phyloP scores from a whole-genome alignment of 192 early-diverging fungal species.

The Entrophospora sp. region DNA sequence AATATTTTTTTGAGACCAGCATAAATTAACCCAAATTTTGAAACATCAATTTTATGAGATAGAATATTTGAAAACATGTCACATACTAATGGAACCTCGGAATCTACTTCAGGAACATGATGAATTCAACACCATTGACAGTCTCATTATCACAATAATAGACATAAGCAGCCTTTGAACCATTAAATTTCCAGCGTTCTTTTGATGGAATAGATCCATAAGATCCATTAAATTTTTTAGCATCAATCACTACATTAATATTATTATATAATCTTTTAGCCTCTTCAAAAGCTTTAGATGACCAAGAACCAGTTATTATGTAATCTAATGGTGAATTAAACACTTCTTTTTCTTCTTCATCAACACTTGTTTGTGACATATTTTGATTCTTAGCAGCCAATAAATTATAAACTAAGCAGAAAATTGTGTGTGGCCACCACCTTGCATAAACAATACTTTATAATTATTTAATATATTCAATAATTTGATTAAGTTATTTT shows the following conservation, averaged over 20 bases:
- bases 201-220: slow-evolving; percentile 50
- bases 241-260: slow-evolving; percentile 71
- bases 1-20: slow-evolving; percentile 97
- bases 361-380: too few species aligned
- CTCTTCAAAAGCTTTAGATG: slow-evolving; percentile 76
- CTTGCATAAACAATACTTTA: slow-evolving; percentile 89
- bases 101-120: slow-evolving; percentile 41
- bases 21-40: slow-evolving; percentile 79
- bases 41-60: slow-evolving; percentile 69
- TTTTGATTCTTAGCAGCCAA: slow-evolving; percentile 47
- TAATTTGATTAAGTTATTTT: slow-evolving; percentile 62
- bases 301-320: slow-evolving; percentile 88
- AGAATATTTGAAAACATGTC: slow-evolving; percentile 88
- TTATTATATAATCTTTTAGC: slow-evolving; percentile 72
- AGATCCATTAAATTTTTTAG: slow-evolving; percentile 44
- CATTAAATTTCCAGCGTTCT: slow-evolving; percentile 58
- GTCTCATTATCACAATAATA: slow-evolving; percentile 99
- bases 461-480: slow-evolving; percentile 86
- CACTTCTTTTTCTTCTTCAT: slow-evolving; percentile 19
- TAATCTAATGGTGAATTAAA: slow-evolving; percentile 69
- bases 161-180: slow-evolving; percentile 71
- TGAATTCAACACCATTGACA: slow-evolving; percentile 86
- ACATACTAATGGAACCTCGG: slow-evolving; percentile 72
- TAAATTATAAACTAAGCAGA: slow-evolving; percentile 85
- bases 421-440: slow-evolving; percentile 91